Percentiles rank a stretch among this genome's conserved stretches.
Conservation (phyloP, 768 basidiomycete genomes). For the Rhizopogon vinicolor region DNA sequence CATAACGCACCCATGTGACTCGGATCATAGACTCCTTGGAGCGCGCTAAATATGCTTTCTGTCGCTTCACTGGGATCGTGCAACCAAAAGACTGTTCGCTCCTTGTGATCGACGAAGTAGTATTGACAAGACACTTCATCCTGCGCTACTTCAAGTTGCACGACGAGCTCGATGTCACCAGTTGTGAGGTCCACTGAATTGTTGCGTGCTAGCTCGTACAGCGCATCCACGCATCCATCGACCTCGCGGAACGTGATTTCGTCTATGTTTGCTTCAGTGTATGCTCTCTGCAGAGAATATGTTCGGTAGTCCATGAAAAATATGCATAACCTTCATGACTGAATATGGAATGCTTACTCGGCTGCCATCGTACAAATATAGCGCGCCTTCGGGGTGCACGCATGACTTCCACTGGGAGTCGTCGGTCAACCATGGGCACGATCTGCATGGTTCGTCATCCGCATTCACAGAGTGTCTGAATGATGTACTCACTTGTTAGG, state of each 20-base stretch:
- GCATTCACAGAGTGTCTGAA: not conserved
- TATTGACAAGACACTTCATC: constrained; percentile 19
- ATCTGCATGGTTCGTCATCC: not conserved
- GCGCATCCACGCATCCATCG: not conserved
- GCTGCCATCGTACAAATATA: not conserved
- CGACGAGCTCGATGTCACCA: not conserved
- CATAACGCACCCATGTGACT: constrained; percentile 35
- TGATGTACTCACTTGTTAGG: not conserved
- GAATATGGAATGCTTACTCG: not conserved
- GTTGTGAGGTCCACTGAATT: not conserved
- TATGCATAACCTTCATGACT: not conserved
- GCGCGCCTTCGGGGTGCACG: not conserved
- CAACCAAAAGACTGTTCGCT: constrained; percentile 43
- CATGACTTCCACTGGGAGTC: not conserved
- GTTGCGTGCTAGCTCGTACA: not conserved
- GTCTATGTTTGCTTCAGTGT: not conserved
- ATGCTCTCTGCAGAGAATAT: not conserved
- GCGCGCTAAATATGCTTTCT: constrained; percentile 24
- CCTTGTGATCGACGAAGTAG: constrained; percentile 42
- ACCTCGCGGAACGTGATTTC: not conserved
- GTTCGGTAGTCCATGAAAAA: not conserved
- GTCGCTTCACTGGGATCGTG: constrained; percentile 28
- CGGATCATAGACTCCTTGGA: constrained; percentile 32
- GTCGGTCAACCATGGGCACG: not conserved
- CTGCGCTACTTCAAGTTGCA: not conserved